A percentile compares a stretch with the other conserved stretches of the same genome.
Conservation (phyloP, 179 eudicot species). For the Silene noctiflora region DNA sequence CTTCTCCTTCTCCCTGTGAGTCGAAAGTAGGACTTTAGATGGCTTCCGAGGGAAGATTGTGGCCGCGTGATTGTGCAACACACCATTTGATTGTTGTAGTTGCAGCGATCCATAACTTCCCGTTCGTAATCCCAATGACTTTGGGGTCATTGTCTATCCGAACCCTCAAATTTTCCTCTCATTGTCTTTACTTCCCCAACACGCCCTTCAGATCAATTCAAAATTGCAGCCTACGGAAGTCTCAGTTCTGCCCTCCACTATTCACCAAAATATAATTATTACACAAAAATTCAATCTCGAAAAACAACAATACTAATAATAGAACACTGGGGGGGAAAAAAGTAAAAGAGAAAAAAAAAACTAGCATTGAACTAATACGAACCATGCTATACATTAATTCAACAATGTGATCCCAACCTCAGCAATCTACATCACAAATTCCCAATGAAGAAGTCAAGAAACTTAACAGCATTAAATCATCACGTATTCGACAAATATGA, state of each 20-base stretch:
- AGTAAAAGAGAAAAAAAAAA: not conserved
- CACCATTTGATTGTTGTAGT: slow-evolving; percentile 54
- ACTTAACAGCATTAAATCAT: not conserved
- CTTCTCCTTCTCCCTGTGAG: slow-evolving; percentile 69
- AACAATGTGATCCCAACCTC: slow-evolving; percentile 19
- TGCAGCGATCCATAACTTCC: slow-evolving; percentile 75
- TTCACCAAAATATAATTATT: not conserved
- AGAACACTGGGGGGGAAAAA: too few relatives aligned
- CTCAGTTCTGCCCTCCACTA: slow-evolving; percentile 8
- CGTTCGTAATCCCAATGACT: slow-evolving; percentile 68
- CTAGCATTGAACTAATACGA: not conserved
- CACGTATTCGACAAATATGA: too few relatives aligned
- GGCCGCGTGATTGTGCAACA: slow-evolving; percentile 47
- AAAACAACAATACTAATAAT: too few relatives aligned
- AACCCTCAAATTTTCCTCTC: slow-evolving; percentile 47
- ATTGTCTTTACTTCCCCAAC: slow-evolving; percentile 43
- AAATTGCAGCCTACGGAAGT: not conserved
- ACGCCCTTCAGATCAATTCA: slow-evolving; percentile 19
- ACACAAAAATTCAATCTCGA: slow-evolving; percentile 7
- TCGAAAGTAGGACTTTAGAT: slow-evolving; percentile 51
- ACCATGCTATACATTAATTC: not conserved
- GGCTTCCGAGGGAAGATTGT: slow-evolving; percentile 43
- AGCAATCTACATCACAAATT: slow-evolving; percentile 17
- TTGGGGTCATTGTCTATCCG: slow-evolving; percentile 81
- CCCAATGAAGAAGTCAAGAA: slow-evolving; percentile 6